Base-by-base conservation (phyloP, 768 basidiomycete species). In the Lyophyllum shimeji region DNA sequence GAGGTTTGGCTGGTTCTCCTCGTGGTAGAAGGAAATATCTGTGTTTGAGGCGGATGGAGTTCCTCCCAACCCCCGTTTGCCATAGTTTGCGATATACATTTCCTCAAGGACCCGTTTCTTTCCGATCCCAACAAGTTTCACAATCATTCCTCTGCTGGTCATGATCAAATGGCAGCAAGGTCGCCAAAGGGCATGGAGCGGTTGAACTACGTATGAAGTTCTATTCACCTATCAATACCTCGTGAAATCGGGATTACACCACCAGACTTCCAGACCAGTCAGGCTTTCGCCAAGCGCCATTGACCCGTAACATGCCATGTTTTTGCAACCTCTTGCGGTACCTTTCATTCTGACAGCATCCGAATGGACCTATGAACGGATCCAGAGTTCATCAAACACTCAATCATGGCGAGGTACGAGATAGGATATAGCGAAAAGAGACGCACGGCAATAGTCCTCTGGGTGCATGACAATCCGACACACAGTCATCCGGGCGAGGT, bases 31-130 rank as follows among this genome's bases (percentile, higher is more conserved):
- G 61, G 71, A 51, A 25, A 55, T 48, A 76, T 86, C 84, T 81
- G 82, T 71, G 87, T 90, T 89, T 90, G 88, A 90, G 85, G 88
- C 71, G 71, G 74, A 76, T 76, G 72, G 80, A 76, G 82, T 75
- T 39, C 44, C 47, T 62, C 62, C 52, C 57, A 25, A 79, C 81
- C 81, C 77, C 73, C 72, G 72, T 76, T 76, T 80, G 84, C 84
- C 83, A 89, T 89, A 87, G 80, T 70, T 66, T 69, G 65, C 58
- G 71, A 72, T 67, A 61, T 53, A 76, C 69, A 73, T 57, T 34
- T 46, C 31, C 7, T 48, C 23, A 2, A 27, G 21, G 46, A 7
- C 31, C 17, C 20, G 20, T 13, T 17, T 34, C 4, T 29, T 7
- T 15, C 24, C 15, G 18, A 4, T 11, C 12, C 18, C 33, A 21